Evolutionary conservation across 2,329 filamentous ascomycete species (phyloP).

Genomic region (Dothiorella sarmentorum): DNA sequence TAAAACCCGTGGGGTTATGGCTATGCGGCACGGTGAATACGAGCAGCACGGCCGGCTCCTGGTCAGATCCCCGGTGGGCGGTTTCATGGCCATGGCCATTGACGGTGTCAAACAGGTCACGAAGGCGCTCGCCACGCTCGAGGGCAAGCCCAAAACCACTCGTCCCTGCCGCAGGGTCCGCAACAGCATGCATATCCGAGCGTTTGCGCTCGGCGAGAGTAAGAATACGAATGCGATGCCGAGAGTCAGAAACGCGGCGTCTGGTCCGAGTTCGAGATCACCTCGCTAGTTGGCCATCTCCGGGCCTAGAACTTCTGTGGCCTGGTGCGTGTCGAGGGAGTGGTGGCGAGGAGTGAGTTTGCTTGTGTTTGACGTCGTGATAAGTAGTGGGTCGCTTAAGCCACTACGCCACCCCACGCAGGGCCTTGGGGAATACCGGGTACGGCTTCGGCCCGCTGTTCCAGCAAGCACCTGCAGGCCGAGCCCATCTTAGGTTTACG

Average conservation of each 20-base stretch:
- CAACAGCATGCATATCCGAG: conserved; percentile 24
- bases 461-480: conserved; percentile 2
- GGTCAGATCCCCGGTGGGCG: too few relatives aligned
- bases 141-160: background rate
- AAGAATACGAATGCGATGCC: conserved; percentile 24
- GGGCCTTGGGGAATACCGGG: conserved; percentile 7
- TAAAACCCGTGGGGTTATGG: too few relatives aligned
- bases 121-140: conserved; percentile 23
- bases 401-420: background rate
- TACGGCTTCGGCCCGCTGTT: conserved; percentile 17
- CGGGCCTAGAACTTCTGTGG: conserved; percentile 26
- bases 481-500: background rate
- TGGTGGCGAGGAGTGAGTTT: background rate
- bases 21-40: too few relatives aligned
- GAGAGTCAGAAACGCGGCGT: conserved; percentile 7
- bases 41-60: too few relatives aligned
- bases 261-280: conserved; percentile 25
- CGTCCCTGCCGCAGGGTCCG: conserved; percentile 20
- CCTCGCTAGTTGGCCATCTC: conserved; percentile 18
- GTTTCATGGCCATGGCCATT: background rate
- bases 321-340: conserved; percentile 19
- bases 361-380: too few relatives aligned
- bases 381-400: background rate
- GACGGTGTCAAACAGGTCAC: background rate
- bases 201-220: conserved; percentile 24